Evolutionary conservation across 371 early-diverging fungal species (phyloP).

Genomic region (Chytridium lagenaria): DNA sequence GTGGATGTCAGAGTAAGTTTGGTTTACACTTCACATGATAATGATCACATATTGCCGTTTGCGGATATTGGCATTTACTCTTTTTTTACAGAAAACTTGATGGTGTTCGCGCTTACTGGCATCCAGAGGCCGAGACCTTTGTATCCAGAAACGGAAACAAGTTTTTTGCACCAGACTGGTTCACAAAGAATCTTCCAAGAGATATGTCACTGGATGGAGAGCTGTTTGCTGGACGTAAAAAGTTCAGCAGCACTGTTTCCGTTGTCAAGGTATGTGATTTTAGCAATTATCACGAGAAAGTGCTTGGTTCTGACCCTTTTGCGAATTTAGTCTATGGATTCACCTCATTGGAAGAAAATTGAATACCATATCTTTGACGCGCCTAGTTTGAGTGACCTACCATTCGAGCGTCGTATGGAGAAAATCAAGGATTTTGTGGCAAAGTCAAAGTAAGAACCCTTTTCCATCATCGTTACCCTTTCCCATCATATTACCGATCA

Average conservation of each 20-base stretch:
- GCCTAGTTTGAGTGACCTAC: constrained; percentile 44
- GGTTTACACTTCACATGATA: no score
- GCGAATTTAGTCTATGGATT: constrained; percentile 31
- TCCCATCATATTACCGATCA: background rate
- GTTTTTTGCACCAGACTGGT: constrained; percentile 63
- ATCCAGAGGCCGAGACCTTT: constrained; percentile 48
- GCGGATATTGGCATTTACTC: no score
- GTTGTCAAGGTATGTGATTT: constrained; percentile 51
- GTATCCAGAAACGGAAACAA: constrained; percentile 59
- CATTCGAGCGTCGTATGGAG: constrained; percentile 47
- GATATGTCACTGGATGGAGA: constrained; percentile 66
- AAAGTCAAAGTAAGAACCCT: constrained; percentile 11
- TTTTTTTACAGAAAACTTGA: constrained; percentile 53
- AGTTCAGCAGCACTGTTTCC: constrained; percentile 60
- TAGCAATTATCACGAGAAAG: background rate
- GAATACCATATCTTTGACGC: constrained; percentile 60
- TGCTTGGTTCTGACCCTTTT: constrained; percentile 19
- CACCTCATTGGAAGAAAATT: constrained; percentile 39
- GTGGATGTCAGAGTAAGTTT: constrained; percentile 45
- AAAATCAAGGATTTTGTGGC: constrained; percentile 31
- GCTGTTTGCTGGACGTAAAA: constrained; percentile 61
- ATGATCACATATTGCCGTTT: no score
- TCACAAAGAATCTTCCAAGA: constrained; percentile 55
- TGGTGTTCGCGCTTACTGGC: constrained; percentile 65
- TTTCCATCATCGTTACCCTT: background rate